Conservation (phyloP, 106 monocot genomes). For the Dendrobium chrysotoxum region DNA sequence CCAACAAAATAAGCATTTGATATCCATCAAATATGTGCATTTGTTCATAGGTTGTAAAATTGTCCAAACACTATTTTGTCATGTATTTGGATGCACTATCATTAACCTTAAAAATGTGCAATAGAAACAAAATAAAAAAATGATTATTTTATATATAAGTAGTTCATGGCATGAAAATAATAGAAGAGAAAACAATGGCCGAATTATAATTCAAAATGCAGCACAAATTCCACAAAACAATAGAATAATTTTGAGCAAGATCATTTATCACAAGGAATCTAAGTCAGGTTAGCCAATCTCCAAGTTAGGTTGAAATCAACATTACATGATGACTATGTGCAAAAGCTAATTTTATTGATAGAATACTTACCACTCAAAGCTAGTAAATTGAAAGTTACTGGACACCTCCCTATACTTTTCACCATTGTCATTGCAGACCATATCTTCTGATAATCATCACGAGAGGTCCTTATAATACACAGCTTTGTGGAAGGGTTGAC, state of each 20-base stretch:
- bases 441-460: slow-evolving; percentile 65
- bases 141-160: background rate
- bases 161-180: background rate
- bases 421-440: slow-evolving; percentile 93
- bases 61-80: no score
- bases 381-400: slow-evolving; percentile 46
- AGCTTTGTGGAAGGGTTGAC: slow-evolving; percentile 66
- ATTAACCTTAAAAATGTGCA: background rate
- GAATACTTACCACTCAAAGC: slow-evolving; percentile 40
- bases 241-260: background rate
- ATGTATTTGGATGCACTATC: no score
- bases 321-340: background rate
- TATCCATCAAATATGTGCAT: no score
- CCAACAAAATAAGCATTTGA: no score
- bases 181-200: background rate
- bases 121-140: background rate
- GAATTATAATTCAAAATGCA: background rate
- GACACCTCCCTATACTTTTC: slow-evolving; percentile 58
- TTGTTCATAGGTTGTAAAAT: no score
- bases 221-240: background rate
- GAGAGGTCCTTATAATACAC: slow-evolving; percentile 61
- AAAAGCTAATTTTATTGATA: background rate
- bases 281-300: background rate
- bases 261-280: background rate
- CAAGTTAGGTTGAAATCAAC: background rate